Base-by-base conservation (phyloP, 257 asterid genomes). In the Scutellaria baicalensis region DNA sequence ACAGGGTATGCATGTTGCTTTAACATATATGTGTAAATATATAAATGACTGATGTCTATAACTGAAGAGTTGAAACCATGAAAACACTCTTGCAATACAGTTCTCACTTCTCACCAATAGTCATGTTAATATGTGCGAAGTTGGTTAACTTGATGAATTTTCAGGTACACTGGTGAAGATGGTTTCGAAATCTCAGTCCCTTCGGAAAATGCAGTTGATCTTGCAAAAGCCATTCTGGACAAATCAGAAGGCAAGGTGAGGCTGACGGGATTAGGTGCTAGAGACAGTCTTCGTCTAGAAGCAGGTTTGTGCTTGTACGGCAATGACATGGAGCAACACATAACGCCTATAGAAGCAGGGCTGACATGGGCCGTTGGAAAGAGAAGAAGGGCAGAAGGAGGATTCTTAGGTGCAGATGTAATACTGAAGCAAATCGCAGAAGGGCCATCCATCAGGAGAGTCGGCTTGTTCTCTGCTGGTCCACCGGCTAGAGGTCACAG, bases 161-260 rank as follows among this genome's bases (percentile, higher is more conserved):
- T 60, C 88, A 94, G 99, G 88, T 94, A 91, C 72, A 94, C 97
- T 0, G 97, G 99, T 33, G 99, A 94, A 85, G 99, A 94, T 73
- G 99, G 99, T 61, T 94, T 94, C 51, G 99, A 94, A 81, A 91
- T 94, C 43, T 94, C 99, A 27, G 97, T 91, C 40, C 97, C 99
- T 40, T 85, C 91, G 16, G 97, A 91, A 79, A 69, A 86, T 20
- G 97, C 97, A 16, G 84, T 89, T 44, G 99, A 89, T 76, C 95
- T 94, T 6, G 93, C 97, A 16, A 94, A 94, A 79, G 95, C 99
- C 68, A 84, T 91, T 60, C 85, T 94, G 42, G 97, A 94, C 47
- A 91, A 89, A 80, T 94, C 99, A 5, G 95, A 88, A 83, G 96
- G 95, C 39, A 94, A 91, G 71, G 77, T 94, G 23, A 73, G 95